Percentiles rank a stretch among this genome's conserved stretches.
Evolutionary conservation across 352 stramenopile species (phyloP).

Genomic region (Globisporangium sylvaticum): DNA sequence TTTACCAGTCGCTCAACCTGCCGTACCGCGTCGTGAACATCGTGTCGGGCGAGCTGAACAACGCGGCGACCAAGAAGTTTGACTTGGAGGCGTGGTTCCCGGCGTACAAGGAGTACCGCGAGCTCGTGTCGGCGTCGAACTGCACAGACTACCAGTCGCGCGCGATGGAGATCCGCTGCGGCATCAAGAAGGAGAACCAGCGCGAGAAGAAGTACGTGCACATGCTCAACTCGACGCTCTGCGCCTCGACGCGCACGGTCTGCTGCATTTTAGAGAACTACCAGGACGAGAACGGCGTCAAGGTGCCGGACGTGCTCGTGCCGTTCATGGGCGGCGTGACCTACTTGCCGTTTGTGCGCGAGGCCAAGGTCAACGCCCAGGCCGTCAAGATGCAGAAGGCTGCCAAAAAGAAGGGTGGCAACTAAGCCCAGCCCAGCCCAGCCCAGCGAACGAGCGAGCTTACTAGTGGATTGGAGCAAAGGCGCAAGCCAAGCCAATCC

Average conservation of each 20-base stretch:
- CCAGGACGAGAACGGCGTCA: constrained; percentile 96
- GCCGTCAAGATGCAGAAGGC: constrained; percentile 94
- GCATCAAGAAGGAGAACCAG: constrained; percentile 94
- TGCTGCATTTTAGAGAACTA: constrained; percentile 99
- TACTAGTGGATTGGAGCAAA: not conserved
- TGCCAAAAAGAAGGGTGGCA: constrained; percentile 88
- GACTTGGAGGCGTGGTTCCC: constrained; percentile 99
- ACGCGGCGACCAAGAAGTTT: constrained; percentile 99
- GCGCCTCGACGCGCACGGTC: constrained; percentile 97
- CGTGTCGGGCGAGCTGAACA: constrained; percentile 97
- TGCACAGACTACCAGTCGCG: constrained; percentile 98
- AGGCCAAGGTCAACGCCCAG: constrained; percentile 90
- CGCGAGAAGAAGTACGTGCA: constrained; percentile 97
- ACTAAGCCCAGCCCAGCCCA: constrained; percentile 35
- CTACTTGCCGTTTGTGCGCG: constrained; percentile 98
- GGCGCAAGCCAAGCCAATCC: not conserved
- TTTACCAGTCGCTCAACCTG: constrained; percentile 97
- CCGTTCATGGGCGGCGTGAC: constrained; percentile 98
- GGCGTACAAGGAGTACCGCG: constrained; percentile 97
- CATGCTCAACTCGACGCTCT: constrained; percentile 99
- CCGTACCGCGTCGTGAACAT: constrained; percentile 99
- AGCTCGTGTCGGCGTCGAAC: constrained; percentile 99
- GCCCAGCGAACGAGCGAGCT: not conserved
- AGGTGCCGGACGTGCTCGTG: constrained; percentile 96
- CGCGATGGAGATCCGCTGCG: constrained; percentile 97